These are phyloP conservation scores for Coprinopsis cinerea DNA, from an alignment of 768 basidiomycete genomes.

Conservation along the genomic window DNA sequence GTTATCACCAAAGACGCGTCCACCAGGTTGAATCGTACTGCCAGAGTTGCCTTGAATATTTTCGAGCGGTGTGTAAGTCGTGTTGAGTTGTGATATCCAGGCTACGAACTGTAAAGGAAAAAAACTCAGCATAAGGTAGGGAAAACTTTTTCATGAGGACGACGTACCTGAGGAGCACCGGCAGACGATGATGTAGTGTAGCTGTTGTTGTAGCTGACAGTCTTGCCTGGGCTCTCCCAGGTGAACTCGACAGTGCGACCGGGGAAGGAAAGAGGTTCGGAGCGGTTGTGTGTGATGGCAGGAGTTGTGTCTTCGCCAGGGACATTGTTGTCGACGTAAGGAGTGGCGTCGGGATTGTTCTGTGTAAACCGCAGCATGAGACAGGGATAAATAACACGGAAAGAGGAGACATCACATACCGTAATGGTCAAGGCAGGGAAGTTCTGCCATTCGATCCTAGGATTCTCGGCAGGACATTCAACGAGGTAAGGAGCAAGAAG, in stretches of 20 bases:
- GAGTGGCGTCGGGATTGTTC: conserved; percentile 22
- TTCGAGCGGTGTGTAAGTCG: conserved; percentile 46
- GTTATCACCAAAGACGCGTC: conserved; percentile 35
- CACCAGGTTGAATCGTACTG: conserved; percentile 43
- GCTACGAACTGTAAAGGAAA: conserved; percentile 36
- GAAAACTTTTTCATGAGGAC: no score
- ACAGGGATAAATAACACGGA: background rate
- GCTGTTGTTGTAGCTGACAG: conserved; percentile 40
- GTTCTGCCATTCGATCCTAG: conserved; percentile 43
- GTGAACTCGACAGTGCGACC: conserved; percentile 40
- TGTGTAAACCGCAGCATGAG: background rate
- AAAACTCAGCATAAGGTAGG: background rate
- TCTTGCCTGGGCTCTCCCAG: conserved; percentile 54
- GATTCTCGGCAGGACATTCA: conserved; percentile 48
- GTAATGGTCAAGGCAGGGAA: conserved; percentile 51
- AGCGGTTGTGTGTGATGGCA: conserved; percentile 51
- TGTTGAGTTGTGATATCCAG: conserved; percentile 59
- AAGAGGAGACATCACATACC: conserved; percentile 25
- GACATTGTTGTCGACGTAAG: conserved; percentile 16
- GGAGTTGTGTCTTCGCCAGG: conserved; percentile 35
- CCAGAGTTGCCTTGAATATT: conserved; percentile 40
- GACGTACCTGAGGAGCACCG: conserved; percentile 32
- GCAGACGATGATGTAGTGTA: conserved; percentile 48
- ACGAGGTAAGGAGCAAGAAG: conserved; percentile 47
- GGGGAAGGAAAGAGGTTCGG: conserved; percentile 36